Base-by-base conservation (phyloP, 306 rosid species). In the Prunus campanulata region DNA sequence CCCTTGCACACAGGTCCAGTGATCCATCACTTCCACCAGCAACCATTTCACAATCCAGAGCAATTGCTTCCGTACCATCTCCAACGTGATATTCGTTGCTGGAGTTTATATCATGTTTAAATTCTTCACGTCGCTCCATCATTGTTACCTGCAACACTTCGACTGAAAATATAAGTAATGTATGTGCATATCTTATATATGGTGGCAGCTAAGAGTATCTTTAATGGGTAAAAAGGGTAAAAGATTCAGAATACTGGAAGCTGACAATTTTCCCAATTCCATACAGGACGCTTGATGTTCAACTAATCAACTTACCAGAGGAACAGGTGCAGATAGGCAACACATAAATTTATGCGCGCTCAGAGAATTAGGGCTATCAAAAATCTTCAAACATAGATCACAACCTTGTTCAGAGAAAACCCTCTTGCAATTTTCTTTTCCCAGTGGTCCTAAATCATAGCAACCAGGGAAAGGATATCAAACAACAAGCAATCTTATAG, bases 21-120 rank as follows among this genome's bases (percentile, higher is more conserved):
- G 96, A 71, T 74, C 97, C 98, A 85, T 93, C 98, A 83, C 85
- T 84, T 87, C 97, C 97, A 70, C 98, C 97, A 30, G 91, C 91
- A 81, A 88, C 93, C 96, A 93, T 93, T 86, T 91, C 97, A 82
- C 97, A 93, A 78, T 93, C 96, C 30, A 91, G 68, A 18, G 93
- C 90, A 81, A 91, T 70, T 67, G 95, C 95, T 81, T 81, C 77
- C 24, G 81, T 81, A 66, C 18, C 54, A 68, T 79, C 42, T 13
- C 71, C 85, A 24, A 59, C 52, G 54, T 64, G 77, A 56, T 69
- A 79, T 77, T 81, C 86, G 62, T 62, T 73, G 57, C 42, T 75
- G 13, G 75, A 75, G 77, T 72, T 80, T 42, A 49, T 10, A 77
- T 76, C 82, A 75, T 67, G 22, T 32, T 72, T 64, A 77, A 86